phyloP scores from a whole-genome alignment of 257 asterid species.

The Phtheirospermum japonicum region DNA sequence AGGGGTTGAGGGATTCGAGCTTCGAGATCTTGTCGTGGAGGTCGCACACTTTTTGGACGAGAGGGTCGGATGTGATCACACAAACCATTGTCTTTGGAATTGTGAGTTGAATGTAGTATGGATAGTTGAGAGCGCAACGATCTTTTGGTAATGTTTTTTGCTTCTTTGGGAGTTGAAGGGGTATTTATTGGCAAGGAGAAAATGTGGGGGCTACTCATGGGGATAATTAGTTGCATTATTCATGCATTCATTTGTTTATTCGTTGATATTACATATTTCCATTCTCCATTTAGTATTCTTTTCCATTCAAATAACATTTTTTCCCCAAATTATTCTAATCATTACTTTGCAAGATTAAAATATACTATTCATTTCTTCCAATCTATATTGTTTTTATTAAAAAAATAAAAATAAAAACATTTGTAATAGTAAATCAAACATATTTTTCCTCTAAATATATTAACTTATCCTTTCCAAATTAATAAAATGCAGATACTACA shows the following conservation, averaged over 20 bases:
- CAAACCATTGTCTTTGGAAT: conserved; percentile 49
- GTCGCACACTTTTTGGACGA: conserved; percentile 46
- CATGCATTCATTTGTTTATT: conserved; percentile 5
- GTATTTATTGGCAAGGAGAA: neutral
- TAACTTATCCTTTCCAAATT: neutral
- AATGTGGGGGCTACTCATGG: no score
- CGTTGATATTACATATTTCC: neutral
- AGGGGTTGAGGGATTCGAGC: conserved; percentile 64
- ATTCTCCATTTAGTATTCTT: no score
- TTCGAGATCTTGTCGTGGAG: conserved; percentile 51
- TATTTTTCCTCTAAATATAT: neutral
- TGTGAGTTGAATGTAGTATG: neutral
- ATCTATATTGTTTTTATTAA: no score
- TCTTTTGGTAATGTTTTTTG: neutral
- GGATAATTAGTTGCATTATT: conserved; percentile 2
- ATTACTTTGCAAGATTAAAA: no score
- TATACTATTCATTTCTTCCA: no score
- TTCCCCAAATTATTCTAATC: no score
- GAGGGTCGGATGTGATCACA: conserved; percentile 39
- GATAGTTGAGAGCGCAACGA: neutral
- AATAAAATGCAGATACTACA: neutral
- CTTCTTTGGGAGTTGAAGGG: neutral
- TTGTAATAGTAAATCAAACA: no score
- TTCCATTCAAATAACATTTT: no score
- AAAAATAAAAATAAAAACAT: no score